These are phyloP conservation scores for Gymnopus androsaceus DNA, from an alignment of 1,284 basidiomycete species.

Conservation along the genomic window DNA sequence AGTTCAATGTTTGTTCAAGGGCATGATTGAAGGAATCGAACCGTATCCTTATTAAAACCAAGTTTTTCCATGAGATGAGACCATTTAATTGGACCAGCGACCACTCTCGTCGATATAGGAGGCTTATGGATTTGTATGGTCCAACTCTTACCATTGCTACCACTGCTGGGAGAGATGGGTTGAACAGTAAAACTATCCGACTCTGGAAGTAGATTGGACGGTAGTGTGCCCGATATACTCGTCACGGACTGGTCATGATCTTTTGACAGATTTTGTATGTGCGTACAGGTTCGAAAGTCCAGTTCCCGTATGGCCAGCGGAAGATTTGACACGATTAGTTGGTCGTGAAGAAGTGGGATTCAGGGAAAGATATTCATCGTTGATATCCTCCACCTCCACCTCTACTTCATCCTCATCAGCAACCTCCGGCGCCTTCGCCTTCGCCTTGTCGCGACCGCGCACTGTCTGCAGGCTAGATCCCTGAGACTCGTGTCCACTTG, in stretches of 20 bases:
- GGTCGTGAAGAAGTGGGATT: neutral
- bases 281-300: neutral
- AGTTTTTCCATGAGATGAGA: constrained; percentile 3
- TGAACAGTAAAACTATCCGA: neutral
- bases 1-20: neutral
- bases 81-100: constrained; percentile 8
- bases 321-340: neutral
- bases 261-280: neutral
- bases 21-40: neutral
- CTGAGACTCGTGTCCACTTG: neutral
- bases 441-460: neutral
- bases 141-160: no score
- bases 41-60: constrained; percentile 5
- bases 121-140: constrained; percentile 9
- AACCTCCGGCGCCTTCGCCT: neutral
- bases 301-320: no score
- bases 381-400: neutral
- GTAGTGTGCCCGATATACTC: constrained; percentile 7
- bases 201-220: neutral
- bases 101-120: constrained; percentile 5
- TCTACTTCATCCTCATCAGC: neutral
- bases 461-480: neutral
- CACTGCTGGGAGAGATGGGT: neutral
- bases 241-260: neutral
- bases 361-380: neutral